These are phyloP conservation scores for Aspergillus cejpii DNA, from an alignment of 2,329 filamentous ascomycete genomes.

Conservation along the genomic window DNA sequence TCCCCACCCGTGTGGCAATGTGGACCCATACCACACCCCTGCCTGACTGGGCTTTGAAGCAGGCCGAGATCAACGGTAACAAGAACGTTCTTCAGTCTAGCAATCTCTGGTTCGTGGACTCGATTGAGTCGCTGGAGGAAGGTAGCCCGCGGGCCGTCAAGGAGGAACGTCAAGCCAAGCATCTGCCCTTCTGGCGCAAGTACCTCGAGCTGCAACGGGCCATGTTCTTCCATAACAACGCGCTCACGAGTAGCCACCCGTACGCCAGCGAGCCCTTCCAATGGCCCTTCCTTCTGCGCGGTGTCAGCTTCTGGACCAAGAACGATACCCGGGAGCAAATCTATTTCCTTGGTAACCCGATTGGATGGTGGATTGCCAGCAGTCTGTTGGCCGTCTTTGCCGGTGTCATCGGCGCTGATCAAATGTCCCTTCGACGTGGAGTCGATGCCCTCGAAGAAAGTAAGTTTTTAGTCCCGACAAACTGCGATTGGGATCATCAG, in stretches of 20 bases:
- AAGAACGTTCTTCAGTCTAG: constrained; percentile 86
- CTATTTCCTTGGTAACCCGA: constrained; percentile 93
- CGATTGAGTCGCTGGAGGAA: constrained; percentile 69
- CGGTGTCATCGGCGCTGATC: constrained; percentile 85
- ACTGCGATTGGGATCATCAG: neutral
- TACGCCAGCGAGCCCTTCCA: constrained; percentile 93
- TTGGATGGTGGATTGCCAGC: constrained; percentile 96
- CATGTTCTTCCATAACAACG: constrained; percentile 99
- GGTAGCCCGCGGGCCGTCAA: constrained; percentile 69
- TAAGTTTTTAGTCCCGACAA: constrained; percentile 56
- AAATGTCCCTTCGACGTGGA: constrained; percentile 85
- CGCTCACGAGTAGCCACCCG: constrained; percentile 91
- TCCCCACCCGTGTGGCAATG: constrained; percentile 94
- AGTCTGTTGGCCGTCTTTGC: constrained; percentile 87
- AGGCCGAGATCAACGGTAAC: constrained; percentile 99
- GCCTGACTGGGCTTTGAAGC: constrained; percentile 95
- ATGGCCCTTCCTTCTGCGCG: constrained; percentile 94
- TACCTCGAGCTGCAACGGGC: constrained; percentile 94
- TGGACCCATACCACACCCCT: constrained; percentile 94
- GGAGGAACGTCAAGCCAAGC: constrained; percentile 71
- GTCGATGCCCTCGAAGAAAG: constrained; percentile 88
- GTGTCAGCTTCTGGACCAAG: constrained; percentile 99
- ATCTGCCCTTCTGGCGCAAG: constrained; percentile 81
- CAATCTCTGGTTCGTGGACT: constrained; percentile 91
- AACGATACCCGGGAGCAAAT: constrained; percentile 93